phyloP scores from a whole-genome alignment of 2,329 filamentous ascomycete genomes.

The Ramularia collo-cygni region DNA sequence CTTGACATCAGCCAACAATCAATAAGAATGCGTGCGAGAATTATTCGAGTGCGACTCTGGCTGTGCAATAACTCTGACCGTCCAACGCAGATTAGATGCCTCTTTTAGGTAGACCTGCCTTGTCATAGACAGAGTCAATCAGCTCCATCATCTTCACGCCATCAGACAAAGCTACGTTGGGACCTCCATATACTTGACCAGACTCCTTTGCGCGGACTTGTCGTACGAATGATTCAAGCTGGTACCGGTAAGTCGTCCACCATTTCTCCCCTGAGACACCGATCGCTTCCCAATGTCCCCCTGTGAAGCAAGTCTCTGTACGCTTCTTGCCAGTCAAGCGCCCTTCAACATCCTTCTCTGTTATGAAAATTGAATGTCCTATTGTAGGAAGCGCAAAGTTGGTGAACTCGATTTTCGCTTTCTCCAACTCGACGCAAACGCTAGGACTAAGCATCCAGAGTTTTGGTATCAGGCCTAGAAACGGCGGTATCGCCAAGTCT shows the following conservation, averaged over 20 bases:
- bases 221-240: slow-evolving; percentile 33
- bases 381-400: slow-evolving; percentile 8
- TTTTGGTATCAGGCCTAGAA: slow-evolving; percentile 9
- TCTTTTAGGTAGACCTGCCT: slow-evolving; percentile 19
- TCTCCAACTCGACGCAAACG: slow-evolving; percentile 8
- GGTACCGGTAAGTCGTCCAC: slow-evolving; percentile 33
- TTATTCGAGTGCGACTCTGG: no score
- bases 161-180: slow-evolving; percentile 30
- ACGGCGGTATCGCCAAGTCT: slow-evolving; percentile 3
- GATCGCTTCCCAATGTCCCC: slow-evolving; percentile 8
- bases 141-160: slow-evolving; percentile 31
- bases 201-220: slow-evolving; percentile 25
- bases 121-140: slow-evolving; percentile 31
- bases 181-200: slow-evolving; percentile 8
- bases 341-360: slow-evolving; percentile 5
- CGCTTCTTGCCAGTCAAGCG: slow-evolving; percentile 6
- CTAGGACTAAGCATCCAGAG: background rate
- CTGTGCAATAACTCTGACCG: no score
- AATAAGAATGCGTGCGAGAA: no score
- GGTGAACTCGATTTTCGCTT: slow-evolving; percentile 8
- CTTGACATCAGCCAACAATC: no score
- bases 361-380: slow-evolving; percentile 8
- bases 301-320: slow-evolving; percentile 6
- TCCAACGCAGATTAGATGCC: background rate
- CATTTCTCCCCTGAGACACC: slow-evolving; percentile 18